Conservation (phyloP, 352 stramenopile species). For the Plasmopara muralis region DNA sequence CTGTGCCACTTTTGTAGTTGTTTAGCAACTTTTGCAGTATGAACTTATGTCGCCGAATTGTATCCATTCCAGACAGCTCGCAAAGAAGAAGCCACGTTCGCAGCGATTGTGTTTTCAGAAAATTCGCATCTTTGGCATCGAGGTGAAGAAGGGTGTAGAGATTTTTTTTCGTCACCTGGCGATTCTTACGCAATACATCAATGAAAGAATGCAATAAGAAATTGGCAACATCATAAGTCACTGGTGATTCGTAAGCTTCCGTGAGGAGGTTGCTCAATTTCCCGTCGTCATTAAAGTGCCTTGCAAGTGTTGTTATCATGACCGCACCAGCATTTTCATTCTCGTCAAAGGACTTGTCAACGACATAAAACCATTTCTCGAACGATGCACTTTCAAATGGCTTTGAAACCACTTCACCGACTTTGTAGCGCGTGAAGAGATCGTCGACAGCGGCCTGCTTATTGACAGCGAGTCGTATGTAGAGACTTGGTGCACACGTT, state of each 20-base stretch:
- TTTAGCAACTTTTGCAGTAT: background rate
- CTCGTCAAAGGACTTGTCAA: background rate
- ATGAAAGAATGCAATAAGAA: background rate
- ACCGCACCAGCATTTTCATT: background rate
- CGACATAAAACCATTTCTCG: background rate
- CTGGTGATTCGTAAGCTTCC: background rate
- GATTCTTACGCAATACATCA: background rate
- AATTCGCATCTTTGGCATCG: background rate
- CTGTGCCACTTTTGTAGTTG: conserved; percentile 8
- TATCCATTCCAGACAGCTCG: background rate
- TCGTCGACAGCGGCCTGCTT: background rate
- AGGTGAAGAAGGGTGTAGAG: background rate
- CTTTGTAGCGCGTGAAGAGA: background rate
- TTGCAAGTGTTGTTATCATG: background rate
- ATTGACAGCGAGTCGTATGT: background rate
- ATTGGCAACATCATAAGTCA: background rate
- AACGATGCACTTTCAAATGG: background rate
- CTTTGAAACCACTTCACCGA: background rate
- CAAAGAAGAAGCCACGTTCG: background rate
- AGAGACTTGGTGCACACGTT: background rate
- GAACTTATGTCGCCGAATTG: background rate
- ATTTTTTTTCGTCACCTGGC: background rate
- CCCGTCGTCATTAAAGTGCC: background rate
- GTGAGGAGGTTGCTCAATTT: background rate
- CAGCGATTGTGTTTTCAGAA: background rate